Base-by-base conservation (phyloP, 2,329 filamentous ascomycete genomes). In the Fusarium solani-melongenae region DNA sequence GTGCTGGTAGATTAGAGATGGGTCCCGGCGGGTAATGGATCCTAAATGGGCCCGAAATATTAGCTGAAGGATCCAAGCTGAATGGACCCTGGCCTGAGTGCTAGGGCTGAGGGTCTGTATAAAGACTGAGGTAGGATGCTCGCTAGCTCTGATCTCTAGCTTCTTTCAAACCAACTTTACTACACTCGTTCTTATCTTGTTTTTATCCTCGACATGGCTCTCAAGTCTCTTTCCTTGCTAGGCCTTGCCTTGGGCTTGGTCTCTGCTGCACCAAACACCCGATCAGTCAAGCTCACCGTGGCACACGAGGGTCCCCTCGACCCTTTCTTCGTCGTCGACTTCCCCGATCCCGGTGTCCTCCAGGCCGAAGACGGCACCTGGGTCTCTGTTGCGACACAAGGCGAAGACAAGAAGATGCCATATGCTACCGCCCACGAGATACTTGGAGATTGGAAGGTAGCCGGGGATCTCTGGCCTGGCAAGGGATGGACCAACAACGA, bases 321-420 rank as follows among this genome's bases (percentile, higher is more conserved):
- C 4, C 67, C 66, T 5, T 33, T 38, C 1, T 64, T 70, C 7
- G 49, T 64, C 9, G 27, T 66, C 11, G 66, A 70, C 15, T 70
- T 70, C 5, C 67, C 67, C 4, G 67, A 70, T 6, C 67, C 67
- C 3, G 57, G 41, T 0, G 64, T 70, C 8, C 39, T 58, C 0
- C 67, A 70, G 12, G 12, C 62, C 4, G 51, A 64, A 17, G 67
- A 69, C 6, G 67, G 67, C 0, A 64, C 67, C 5, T 70, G 67
- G 67, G 33, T 69, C 22, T 60, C 67, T 5, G 59, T 70, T 1
- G 67, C 66, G 6, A 70, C 67, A 14, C 68, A 69, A 5, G 65
- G 33, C 0, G 51, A 39, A 15, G 2, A 58, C 39, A 70, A 64
- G 1, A 20, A 41, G 29, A 20, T 70, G 3, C 67, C 58, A 14